Base-by-base conservation (phyloP, 202 grass and related monocot genomes). In the Schoenoplectus triqueter region DNA sequence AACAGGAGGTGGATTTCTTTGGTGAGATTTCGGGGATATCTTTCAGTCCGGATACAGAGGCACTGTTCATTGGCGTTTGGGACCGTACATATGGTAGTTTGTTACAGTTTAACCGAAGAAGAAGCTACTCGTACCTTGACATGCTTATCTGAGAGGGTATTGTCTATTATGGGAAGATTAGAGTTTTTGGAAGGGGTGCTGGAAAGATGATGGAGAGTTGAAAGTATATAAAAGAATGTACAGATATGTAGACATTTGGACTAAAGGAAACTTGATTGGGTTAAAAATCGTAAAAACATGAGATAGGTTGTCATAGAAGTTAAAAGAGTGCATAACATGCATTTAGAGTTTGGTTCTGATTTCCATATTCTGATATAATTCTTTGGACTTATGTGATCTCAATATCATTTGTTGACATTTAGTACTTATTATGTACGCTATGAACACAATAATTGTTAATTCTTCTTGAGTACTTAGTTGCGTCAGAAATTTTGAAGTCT, bases 1-100 rank as follows among this genome's bases (percentile, higher is more conserved):
- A 87, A 66, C 95, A 97, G 69, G 95, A 93, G 8, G 39, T 97
- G 47, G 90, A 97, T 64, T 97, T 94, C 65, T 94, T 97, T 3
- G 95, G 90, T 69, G 95, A 97, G 80, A 81, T 97, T 41, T 83
- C 90, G 0, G 90, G 95, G 20, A 90, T 94, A 40, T 91, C 92
- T 0, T 97, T 97, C 80, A 97, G 92, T 63, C 95, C 90, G 0
- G 92, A 94, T 76, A 89, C 90, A 2, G 92, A 94, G 80, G 64
- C 88, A 84, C 88, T 97, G 3, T 94, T 91, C 84, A 66, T 97
- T 9, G 91, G 92, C 22, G 80, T 97, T 2, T 87, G 90, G 66
- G 95, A 95, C 84, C 78, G 83, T 2, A 77, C 68, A 41, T 93
- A 88, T 52, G 86, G 91, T 57, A 93, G 95, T 80, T 93, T 93